Evolutionary conservation across 2,329 filamentous ascomycete genomes (phyloP).

Genomic region (Fusarium sp.): DNA sequence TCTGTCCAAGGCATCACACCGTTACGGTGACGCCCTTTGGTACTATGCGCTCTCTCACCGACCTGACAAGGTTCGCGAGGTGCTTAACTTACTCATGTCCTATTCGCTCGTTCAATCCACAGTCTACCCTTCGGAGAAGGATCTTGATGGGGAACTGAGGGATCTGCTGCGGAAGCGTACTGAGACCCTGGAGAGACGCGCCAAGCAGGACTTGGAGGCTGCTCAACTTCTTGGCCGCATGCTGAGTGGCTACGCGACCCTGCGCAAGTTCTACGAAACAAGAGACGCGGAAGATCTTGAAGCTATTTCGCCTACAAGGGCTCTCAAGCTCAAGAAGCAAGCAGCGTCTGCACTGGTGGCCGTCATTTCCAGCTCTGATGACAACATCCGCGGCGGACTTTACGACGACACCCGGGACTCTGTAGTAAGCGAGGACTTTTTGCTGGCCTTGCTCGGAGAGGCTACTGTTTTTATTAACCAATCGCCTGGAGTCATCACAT

Average conservation of each 20-base stretch:
- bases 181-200: conserved; percentile 73
- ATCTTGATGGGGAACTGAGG: conserved; percentile 76
- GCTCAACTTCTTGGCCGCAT: conserved; percentile 83
- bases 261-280: conserved; percentile 89
- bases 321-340: conserved; percentile 69
- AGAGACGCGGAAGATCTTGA: conserved; percentile 64
- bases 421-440: conserved; percentile 86
- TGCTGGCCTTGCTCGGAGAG: conserved; percentile 85
- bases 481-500: conserved; percentile 62
- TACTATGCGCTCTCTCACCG: conserved; percentile 90
- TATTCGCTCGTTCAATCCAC: conserved; percentile 86
- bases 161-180: conserved; percentile 75
- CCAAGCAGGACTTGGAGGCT: conserved; percentile 78
- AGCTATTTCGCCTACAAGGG: conserved; percentile 48
- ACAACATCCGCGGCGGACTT: conserved; percentile 89
- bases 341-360: conserved; percentile 77
- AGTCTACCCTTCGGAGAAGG: conserved; percentile 73
- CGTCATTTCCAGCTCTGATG: conserved; percentile 85
- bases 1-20: conserved; percentile 73
- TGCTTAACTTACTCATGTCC: conserved; percentile 85
- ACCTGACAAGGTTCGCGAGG: conserved; percentile 78
- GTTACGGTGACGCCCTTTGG: conserved; percentile 85
- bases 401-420: conserved; percentile 82
- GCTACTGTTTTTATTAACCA: conserved; percentile 77
- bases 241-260: conserved; percentile 89